These are phyloP conservation scores for Paraphaeosphaeria sporulosa DNA, from an alignment of 2,329 filamentous ascomycete genomes.

Conservation along the genomic window DNA sequence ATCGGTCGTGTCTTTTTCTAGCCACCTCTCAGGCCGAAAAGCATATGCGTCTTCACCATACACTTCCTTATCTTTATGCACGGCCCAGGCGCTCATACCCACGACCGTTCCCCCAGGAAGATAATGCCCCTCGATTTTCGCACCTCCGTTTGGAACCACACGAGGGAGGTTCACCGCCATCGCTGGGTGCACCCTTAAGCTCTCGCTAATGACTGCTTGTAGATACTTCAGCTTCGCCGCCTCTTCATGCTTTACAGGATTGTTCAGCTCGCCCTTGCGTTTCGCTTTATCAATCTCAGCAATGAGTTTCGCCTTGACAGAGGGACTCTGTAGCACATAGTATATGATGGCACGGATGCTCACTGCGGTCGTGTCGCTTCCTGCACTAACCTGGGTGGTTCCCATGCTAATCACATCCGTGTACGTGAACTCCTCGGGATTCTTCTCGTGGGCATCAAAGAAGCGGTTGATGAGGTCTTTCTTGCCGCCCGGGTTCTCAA, in stretches of 20 bases:
- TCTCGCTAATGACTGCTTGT: slow-evolving; percentile 29
- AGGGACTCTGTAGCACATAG: slow-evolving; percentile 17
- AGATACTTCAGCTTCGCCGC: slow-evolving; percentile 23
- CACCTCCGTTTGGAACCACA: slow-evolving; percentile 22
- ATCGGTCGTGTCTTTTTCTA: slow-evolving; percentile 7
- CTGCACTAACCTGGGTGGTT: slow-evolving; percentile 46
- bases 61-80: slow-evolving; percentile 18
- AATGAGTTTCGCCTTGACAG: slow-evolving; percentile 20
- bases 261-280: slow-evolving; percentile 17
- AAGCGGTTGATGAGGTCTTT: slow-evolving; percentile 50
- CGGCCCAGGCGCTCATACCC: slow-evolving; percentile 17
- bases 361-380: slow-evolving; percentile 53
- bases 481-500: slow-evolving; percentile 41
- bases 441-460: slow-evolving; percentile 42
- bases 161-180: slow-evolving; percentile 20
- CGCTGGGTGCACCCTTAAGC: slow-evolving; percentile 24
- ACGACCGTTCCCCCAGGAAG: slow-evolving; percentile 14
- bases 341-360: slow-evolving; percentile 33
- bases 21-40: slow-evolving; percentile 21
- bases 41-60: slow-evolving; percentile 16
- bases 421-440: slow-evolving; percentile 44
- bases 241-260: slow-evolving; percentile 17
- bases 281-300: slow-evolving; percentile 21
- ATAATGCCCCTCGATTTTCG: slow-evolving; percentile 17
- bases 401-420: slow-evolving; percentile 47